A percentile compares a stretch with the other conserved stretches of the same genome.
Evolutionary conservation across 129 eudicot species (phyloP).

Genomic region (Escallonia rubra): DNA sequence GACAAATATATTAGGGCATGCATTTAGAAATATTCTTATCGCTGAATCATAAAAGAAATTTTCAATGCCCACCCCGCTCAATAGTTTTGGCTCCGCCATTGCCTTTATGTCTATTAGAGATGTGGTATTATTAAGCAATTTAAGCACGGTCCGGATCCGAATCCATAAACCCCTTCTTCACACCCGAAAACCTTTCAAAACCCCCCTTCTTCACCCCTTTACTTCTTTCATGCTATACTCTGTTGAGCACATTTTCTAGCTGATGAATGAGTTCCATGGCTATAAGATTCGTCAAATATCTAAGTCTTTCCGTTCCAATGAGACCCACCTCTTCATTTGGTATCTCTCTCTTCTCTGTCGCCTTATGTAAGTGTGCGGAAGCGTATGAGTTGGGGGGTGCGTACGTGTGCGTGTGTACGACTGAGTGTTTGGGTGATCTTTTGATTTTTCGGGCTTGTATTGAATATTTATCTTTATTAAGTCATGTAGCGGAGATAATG

Average conservation of each 20-base stretch:
- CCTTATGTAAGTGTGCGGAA: neutral
- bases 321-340: slow-evolving; percentile 22
- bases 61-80: too few relatives aligned
- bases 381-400: neutral
- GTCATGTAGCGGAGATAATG: too few relatives aligned
- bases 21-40: too few relatives aligned
- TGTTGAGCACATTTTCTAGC: neutral
- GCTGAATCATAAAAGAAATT: too few relatives aligned
- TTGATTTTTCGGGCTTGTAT: neutral
- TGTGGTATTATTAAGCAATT: too few relatives aligned
- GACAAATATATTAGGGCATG: too few relatives aligned
- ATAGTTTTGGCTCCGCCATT: too few relatives aligned
- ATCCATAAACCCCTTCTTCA: neutral
- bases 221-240: neutral
- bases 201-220: slow-evolving; percentile 8
- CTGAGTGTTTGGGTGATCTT: neutral
- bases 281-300: slow-evolving; percentile 30
- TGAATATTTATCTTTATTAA: neutral
- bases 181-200: neutral
- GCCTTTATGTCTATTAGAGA: too few relatives aligned
- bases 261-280: slow-evolving; percentile 42
- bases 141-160: neutral
- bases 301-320: slow-evolving; percentile 19
- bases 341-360: slow-evolving; percentile 14
- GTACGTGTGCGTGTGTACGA: neutral